Evolutionary conservation across 495 filamentous ascomycete genomes (phyloP).

Genomic region (Delitschia confertaspora): DNA sequence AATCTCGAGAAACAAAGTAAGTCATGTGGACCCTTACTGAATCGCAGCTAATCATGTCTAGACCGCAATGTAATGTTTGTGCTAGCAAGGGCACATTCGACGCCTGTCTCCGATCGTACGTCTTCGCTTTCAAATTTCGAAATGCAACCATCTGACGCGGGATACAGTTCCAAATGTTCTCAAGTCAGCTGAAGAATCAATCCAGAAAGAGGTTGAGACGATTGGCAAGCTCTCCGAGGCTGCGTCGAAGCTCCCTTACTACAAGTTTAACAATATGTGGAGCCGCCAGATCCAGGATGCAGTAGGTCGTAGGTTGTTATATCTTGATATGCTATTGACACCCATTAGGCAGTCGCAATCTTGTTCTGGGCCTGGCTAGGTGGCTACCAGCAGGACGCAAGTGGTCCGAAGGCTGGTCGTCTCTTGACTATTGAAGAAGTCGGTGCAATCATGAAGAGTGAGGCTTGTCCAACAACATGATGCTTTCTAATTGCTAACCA

Average conservation of each 20-base stretch:
- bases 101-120: conserved; percentile 66
- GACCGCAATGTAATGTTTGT: conserved; percentile 64
- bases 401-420: conserved; percentile 42
- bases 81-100: conserved; percentile 83
- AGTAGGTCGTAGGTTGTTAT: conserved; percentile 39
- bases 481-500: conserved; percentile 9
- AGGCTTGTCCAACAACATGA: conserved; percentile 25
- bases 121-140: conserved; percentile 15
- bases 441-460: conserved; percentile 65
- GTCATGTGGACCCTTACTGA: not conserved
- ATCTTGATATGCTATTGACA: conserved; percentile 21
- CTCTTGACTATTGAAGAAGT: conserved; percentile 85
- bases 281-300: conserved; percentile 74
- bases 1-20: conserved; percentile 64
- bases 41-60: conserved; percentile 26
- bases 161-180: conserved; percentile 41
- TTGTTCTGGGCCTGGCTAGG: conserved; percentile 73
- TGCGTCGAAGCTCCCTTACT: conserved; percentile 81
- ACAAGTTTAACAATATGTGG: conserved; percentile 90
- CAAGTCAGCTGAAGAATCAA: conserved; percentile 44
- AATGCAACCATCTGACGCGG: too few relatives aligned
- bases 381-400: conserved; percentile 42
- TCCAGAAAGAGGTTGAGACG: conserved; percentile 48
- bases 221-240: conserved; percentile 55
- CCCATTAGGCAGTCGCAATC: conserved; percentile 47